Evolutionary conservation across 805 yeast genomes (phyloP), one percentile per base, ranked within the genome.

Genomic region (Pichia manshurica): DNA sequence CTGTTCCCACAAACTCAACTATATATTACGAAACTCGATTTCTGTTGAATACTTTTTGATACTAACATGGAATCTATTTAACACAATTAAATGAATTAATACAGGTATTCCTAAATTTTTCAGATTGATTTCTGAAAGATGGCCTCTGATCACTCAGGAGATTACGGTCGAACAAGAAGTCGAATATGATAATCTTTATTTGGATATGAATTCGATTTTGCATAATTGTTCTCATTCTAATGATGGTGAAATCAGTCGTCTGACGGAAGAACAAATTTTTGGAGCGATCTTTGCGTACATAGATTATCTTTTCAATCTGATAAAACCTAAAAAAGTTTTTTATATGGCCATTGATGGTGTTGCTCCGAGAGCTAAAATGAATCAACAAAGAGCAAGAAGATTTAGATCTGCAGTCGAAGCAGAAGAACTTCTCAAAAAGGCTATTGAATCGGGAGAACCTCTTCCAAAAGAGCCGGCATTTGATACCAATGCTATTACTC

Each of bases 271-370:
- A 58, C 90, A 87, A 63, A 90, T 89, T 75, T 93, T 81, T 69
- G 82, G 88, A 16, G 84, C 91, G n/a, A 89, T 93, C 42, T 91
- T 90, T 70, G 84, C 87, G 31, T 93, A 93, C 61, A 91, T 93
- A 53, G 99, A 93, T 64, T 97, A 93, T 66, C 71, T 93, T 48
- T 91, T 93, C 60, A 82, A 82, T 52, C 79, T 88, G 22, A 89
- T 93, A 55, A 81, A 82, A 63, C 99, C 99, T 8, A 75, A 85
- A 58, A 77, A 87, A 62, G 79, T 84, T 13, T 87, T 91, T 57
- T 90, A 84, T 63, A 89, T 91, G 96, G 98, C 99, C 3, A 87
- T 91, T 58, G 99, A 91, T 69, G 99, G 99, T 63, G 98, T 91
- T 44, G 99, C 99, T 0, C 99, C 99, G 37, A 74, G 99, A 64